Conservation (phyloP, 495 filamentous ascomycete species). For the Cryomyces minteri region DNA sequence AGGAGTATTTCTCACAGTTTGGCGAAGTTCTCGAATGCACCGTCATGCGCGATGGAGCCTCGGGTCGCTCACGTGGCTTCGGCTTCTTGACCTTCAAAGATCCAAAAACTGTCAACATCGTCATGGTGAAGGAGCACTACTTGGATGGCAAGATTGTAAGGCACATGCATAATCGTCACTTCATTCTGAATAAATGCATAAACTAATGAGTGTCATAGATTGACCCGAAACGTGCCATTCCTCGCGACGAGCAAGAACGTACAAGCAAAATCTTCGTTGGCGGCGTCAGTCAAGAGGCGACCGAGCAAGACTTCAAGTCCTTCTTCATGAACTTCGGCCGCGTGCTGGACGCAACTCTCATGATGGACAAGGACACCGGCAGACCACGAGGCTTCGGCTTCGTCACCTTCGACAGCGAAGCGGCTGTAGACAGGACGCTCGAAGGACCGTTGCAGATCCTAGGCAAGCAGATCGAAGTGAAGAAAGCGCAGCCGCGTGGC, state of each 20-base stretch:
- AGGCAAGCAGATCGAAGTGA: constrained; percentile 92
- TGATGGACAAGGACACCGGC: constrained; percentile 99
- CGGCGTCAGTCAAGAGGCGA: constrained; percentile 92
- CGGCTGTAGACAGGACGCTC: constrained; percentile 82
- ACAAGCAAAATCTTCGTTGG: constrained; percentile 98
- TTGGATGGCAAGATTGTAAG: constrained; percentile 96
- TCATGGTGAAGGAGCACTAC: constrained; percentile 99
- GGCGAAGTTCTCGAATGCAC: constrained; percentile 96
- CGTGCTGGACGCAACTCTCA: constrained; percentile 90
- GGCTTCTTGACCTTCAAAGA: constrained; percentile 97
- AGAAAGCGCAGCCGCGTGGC: constrained; percentile 89
- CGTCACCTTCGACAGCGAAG: constrained; percentile 92
- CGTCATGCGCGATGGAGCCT: constrained; percentile 91
- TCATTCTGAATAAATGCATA: background rate
- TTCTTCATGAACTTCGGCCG: constrained; percentile 95
- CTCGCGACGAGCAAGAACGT: constrained; percentile 91
- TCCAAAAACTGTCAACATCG: constrained; percentile 91
- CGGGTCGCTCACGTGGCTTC: constrained; percentile 85
- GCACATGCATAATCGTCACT: constrained; percentile 1
- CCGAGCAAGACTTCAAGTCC: constrained; percentile 83
- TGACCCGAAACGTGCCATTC: constrained; percentile 94
- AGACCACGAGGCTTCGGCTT: constrained; percentile 96
- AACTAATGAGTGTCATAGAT: constrained; percentile 34
- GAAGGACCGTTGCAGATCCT: constrained; percentile 69
- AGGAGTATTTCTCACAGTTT: constrained; percentile 95